Evolutionary conservation across 1,284 basidiomycete species (phyloP), one percentile per base, ranked within the genome.

Genomic region (Sutorius eximius): DNA sequence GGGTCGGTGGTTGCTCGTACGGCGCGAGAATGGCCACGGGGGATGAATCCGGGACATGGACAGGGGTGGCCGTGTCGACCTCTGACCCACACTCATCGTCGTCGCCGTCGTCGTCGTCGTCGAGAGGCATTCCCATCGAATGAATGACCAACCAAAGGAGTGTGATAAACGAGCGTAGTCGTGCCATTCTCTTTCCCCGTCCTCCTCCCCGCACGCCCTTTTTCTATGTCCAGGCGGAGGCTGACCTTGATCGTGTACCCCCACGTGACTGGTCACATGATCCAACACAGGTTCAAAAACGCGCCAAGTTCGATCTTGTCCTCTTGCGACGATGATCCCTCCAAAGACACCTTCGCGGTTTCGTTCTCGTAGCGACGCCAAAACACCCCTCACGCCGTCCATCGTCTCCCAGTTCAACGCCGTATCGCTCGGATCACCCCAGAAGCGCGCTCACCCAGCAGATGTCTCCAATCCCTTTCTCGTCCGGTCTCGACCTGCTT

Each of bases 381-480:
- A 85, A 61, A 87, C 87, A 0, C 87, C 88, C 1, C 73, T 89
- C 29, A 89, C 88, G 0, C 84, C 87, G 0, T 87, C 87, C 8
- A 66, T 88, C 37, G 66, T 83, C 18, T 68, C 79, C 12, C 81
- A 78, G 9, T 64, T 89, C 58, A 82, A 80, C 65, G 78, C 80
- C 30, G 70, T 86, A 49, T 77, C 77, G 22, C 63, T 85, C 24
- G 75, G 71, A 15, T 75, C 77, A 1, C 76, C 79, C 1, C 69
- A 74, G 27, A 78, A 77, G 63, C 69, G 65, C 20, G 68, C 67
- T 13, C 68, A 70, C n/a, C 59, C 70, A 27, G 76, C 75, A 50
- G 82, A 84, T 56, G 71, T 73, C 29, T 78, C 83, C 2, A 88
- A 89, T 61, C 85, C 86, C 0, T 88, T 88, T 65, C 74, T 87